Evolutionary conservation across 495 filamentous ascomycete species (phyloP).

Genomic region (Daldinia decipiens): DNA sequence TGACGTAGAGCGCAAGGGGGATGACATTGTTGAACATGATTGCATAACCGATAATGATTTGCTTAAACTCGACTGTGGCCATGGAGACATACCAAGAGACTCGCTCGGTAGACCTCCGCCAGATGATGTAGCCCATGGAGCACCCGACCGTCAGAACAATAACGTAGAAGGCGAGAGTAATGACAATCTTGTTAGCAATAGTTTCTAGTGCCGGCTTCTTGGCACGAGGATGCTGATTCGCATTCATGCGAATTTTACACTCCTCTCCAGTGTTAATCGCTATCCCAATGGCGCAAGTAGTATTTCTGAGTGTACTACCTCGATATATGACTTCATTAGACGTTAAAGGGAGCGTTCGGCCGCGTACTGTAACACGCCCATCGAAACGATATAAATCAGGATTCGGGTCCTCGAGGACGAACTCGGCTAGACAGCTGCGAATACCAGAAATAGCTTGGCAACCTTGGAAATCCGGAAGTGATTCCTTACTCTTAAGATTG

Average conservation of each 20-base stretch:
- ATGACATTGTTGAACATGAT: conserved; percentile 95
- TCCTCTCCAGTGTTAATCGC: conserved; percentile 92
- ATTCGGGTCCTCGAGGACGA: conserved; percentile 85
- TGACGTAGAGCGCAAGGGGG: conserved; percentile 87
- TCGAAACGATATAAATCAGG: conserved; percentile 89
- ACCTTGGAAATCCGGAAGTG: conserved; percentile 56
- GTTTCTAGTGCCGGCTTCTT: conserved; percentile 83
- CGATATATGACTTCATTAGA: conserved; percentile 85
- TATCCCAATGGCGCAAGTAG: conserved; percentile 72
- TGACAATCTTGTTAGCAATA: conserved; percentile 82
- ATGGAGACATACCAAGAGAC: conserved; percentile 77
- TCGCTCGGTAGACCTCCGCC: conserved; percentile 70
- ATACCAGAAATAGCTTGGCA: conserved; percentile 69
- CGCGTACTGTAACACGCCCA: conserved; percentile 72
- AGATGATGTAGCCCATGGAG: conserved; percentile 81
- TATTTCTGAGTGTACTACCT: conserved; percentile 85
- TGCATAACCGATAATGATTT: conserved; percentile 86
- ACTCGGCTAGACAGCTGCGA: conserved; percentile 58
- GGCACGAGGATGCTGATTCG: conserved; percentile 87
- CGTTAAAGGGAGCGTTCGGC: conserved; percentile 75
- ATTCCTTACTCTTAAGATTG: conserved; percentile 76
- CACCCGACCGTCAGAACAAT: conserved; percentile 76
- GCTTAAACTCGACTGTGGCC: conserved; percentile 75
- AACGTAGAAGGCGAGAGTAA: conserved; percentile 81
- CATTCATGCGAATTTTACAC: conserved; percentile 92